A percentile compares a stretch with the other conserved stretches of the same genome.
phyloP scores from a whole-genome alignment of 2,329 filamentous ascomycete species.

The Acephala macrosclerotiorum region DNA sequence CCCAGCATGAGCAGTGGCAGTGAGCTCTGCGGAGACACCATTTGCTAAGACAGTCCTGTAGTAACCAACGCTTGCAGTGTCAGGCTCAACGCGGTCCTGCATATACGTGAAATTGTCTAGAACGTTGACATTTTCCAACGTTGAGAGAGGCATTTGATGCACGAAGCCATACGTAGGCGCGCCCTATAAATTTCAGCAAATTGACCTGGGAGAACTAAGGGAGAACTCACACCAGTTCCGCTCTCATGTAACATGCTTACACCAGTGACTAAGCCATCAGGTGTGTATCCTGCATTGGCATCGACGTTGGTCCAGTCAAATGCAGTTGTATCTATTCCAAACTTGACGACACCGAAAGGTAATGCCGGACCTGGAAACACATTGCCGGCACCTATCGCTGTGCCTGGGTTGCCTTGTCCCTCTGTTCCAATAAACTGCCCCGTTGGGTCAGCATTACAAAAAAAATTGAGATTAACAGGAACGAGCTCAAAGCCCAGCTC shows the following conservation, averaged over 20 bases:
- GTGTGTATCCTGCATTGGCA: constrained; percentile 50
- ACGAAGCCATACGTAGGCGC: constrained; percentile 65
- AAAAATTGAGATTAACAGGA: too few species aligned
- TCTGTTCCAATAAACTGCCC: constrained; percentile 60
- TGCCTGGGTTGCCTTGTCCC: constrained; percentile 50
- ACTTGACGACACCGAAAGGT: constrained; percentile 52
- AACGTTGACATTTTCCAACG: constrained; percentile 51
- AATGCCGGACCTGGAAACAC: constrained; percentile 51
- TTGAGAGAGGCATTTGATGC: constrained; percentile 54
- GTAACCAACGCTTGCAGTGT: constrained; percentile 59
- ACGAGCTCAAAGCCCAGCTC: too few species aligned
- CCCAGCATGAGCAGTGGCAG: constrained; percentile 56
- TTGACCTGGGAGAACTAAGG: not conserved
- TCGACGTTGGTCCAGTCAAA: constrained; percentile 31
- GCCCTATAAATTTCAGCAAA: constrained; percentile 42
- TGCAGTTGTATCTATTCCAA: constrained; percentile 48
- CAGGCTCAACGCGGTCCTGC: constrained; percentile 48
- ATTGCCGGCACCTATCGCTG: constrained; percentile 52
- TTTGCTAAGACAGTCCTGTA: constrained; percentile 58
- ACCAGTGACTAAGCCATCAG: constrained; percentile 51
- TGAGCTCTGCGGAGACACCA: constrained; percentile 57
- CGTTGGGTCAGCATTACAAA: too few species aligned
- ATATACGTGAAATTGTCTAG: constrained; percentile 57
- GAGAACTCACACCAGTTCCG: constrained; percentile 53
- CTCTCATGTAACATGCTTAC: constrained; percentile 62